Conservation (phyloP, 495 filamentous ascomycete genomes). For the Hypoxylon perforatum region DNA sequence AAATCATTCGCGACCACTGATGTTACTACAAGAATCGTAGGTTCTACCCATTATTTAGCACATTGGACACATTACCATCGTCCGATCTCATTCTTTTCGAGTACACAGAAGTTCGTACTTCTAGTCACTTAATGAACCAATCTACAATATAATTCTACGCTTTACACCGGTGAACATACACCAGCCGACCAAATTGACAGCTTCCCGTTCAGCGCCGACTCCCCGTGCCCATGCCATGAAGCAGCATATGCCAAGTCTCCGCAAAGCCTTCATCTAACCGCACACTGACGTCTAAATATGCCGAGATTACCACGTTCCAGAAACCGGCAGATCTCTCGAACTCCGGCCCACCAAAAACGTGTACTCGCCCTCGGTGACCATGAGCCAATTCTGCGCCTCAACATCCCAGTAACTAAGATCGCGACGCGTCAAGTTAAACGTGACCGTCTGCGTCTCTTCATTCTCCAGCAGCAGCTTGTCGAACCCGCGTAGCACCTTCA, state of each 20-base stretch:
- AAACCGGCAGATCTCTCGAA: constrained; percentile 50
- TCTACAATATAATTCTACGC: too few species aligned
- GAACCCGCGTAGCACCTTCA: constrained; percentile 80
- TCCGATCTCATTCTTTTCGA: too few species aligned
- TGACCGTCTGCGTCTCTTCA: constrained; percentile 68
- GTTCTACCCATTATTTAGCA: too few species aligned
- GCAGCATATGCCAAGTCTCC: too few species aligned
- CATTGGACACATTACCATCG: too few species aligned
- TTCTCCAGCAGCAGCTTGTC: constrained; percentile 74
- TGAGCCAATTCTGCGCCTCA: constrained; percentile 82
- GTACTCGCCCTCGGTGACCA: constrained; percentile 63
- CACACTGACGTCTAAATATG: background rate
- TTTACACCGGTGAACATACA: too few species aligned
- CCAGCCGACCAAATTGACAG: background rate
- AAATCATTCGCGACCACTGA: too few species aligned
- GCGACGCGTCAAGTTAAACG: constrained; percentile 78
- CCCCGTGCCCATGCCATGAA: background rate
- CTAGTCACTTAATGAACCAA: too few species aligned
- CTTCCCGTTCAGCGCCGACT: background rate
- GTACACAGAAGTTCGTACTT: too few species aligned
- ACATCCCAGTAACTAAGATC: constrained; percentile 87
- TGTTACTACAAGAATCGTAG: too few species aligned
- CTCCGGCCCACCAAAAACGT: constrained; percentile 58
- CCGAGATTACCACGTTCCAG: constrained; percentile 47
- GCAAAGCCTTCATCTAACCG: background rate